Base-by-base conservation (phyloP, 306 rosid genomes). In the Quercus ilex region DNA sequence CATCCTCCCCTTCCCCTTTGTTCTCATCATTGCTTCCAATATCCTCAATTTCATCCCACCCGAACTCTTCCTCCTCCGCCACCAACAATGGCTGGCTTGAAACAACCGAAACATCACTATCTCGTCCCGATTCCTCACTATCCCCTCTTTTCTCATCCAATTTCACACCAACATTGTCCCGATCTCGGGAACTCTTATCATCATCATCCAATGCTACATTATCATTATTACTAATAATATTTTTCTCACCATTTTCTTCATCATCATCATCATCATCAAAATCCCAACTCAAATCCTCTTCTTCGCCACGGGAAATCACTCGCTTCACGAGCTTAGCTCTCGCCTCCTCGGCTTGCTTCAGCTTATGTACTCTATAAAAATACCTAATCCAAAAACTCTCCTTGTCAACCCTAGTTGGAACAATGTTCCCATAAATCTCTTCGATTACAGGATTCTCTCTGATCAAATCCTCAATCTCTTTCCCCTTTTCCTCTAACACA, bases 251-350 rank as follows among this genome's bases (percentile, higher is more conserved):
- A 0, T 79, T 91, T 0, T 89, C 15, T 10, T 49, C 53, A 0
- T 49, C 96, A 11, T 46, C 52, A 46, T 46, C 52, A 43, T 43
- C 96, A 17, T 92, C 99, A 35, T 91, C 98, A 7, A 90, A 84
- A 88, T 95, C 99, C 99, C 98, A 95, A 80, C 92, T 91, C 89
- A 95, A 86, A 83, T 95, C 97, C 87, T 93, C 99, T 17, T 93
- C 98, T 55, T 89, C 94, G 38, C 86, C 85, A 4, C 87, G 90
- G 0, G 93, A 89, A 59, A 93, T 90, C 0, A 96, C 97, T 0
- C 93, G 89, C 75, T 89, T 90, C 76, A 95, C 99, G 3, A 95
- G 91, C 89, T 87, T 90, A 26, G 88, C 89, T 80, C 99, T 90
- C 0, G 96, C 93, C 62, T 91, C 93, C 87, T 95, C 99, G 0